Evolutionary conservation across 768 basidiomycete genomes (phyloP).

Genomic region (Russula sp.): DNA sequence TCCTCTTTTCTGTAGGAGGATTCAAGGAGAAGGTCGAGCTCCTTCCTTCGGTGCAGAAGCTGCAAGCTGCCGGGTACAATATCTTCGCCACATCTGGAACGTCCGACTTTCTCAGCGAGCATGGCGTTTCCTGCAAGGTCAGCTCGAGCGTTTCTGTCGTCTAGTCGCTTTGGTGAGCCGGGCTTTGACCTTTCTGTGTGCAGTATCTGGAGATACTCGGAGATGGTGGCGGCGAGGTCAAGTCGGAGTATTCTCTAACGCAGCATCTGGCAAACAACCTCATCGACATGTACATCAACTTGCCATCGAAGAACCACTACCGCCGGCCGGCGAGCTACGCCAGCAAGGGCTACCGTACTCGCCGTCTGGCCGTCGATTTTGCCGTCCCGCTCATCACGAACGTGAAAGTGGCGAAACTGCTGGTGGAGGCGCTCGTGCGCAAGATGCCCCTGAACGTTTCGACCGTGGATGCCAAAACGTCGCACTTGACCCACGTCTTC

Average conservation of each 20-base stretch:
- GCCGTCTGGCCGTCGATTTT: conserved; percentile 98
- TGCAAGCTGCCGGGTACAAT: conserved; percentile 89
- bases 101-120: conserved; percentile 95
- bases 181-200: not conserved
- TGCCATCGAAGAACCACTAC: conserved; percentile 96
- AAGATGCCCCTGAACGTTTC: conserved; percentile 90
- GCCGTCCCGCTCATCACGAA: conserved; percentile 97
- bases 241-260: conserved; percentile 95
- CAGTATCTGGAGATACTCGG: conserved; percentile 88
- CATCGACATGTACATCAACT: conserved; percentile 99
- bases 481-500: conserved; percentile 83
- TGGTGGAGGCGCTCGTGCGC: conserved; percentile 87
- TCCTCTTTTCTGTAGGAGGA: conserved; percentile 92
- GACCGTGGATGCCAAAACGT: conserved; percentile 88
- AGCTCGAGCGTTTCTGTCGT: conserved; percentile 12
- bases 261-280: conserved; percentile 95
- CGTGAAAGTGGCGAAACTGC: conserved; percentile 96
- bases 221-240: conserved; percentile 73
- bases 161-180: not conserved
- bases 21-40: conserved; percentile 98
- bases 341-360: conserved; percentile 93
- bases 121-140: conserved; percentile 94
- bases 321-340: conserved; percentile 95
- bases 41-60: conserved; percentile 89
- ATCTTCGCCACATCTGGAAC: conserved; percentile 97